Percentiles rank a stretch among this genome's conserved stretches.
Evolutionary conservation across 2,329 filamentous ascomycete genomes (phyloP).

Genomic region (Didymella glomerata): DNA sequence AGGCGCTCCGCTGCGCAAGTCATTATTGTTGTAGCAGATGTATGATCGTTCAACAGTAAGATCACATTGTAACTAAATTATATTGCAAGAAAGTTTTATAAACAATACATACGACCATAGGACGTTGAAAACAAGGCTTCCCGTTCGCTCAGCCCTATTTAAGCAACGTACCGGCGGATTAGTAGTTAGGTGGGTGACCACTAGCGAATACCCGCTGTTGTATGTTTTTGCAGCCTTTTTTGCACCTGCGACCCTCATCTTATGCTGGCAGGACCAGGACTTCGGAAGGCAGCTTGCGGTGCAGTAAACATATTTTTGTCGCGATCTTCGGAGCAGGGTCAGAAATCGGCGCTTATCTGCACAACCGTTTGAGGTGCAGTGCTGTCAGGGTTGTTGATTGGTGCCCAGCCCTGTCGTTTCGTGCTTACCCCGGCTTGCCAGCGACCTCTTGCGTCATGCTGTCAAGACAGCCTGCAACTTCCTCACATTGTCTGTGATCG

Average conservation of each 20-base stretch:
- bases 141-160: too few species aligned
- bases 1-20: too few species aligned
- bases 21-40: too few species aligned
- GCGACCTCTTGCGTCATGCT: slow-evolving; percentile 34
- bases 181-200: slow-evolving; percentile 7
- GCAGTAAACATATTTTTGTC: background rate
- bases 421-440: slow-evolving; percentile 24
- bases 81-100: too few species aligned
- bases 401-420: slow-evolving; percentile 27
- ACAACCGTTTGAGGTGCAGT: slow-evolving; percentile 8
- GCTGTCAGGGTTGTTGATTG: slow-evolving; percentile 21
- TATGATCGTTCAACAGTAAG: too few species aligned
- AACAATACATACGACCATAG: too few species aligned
- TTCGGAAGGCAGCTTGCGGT: background rate
- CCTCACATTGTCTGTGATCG: slow-evolving; percentile 34
- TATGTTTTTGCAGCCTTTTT: slow-evolving; percentile 1
- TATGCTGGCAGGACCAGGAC: background rate
- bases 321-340: background rate
- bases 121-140: too few species aligned
- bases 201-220: slow-evolving; percentile 6
- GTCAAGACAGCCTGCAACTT: slow-evolving; percentile 33
- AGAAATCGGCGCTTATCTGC: slow-evolving; percentile 4
- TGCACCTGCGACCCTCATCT: background rate
- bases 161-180: too few species aligned
- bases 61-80: too few species aligned